Conservation (phyloP, 2,329 filamentous ascomycete genomes). For the Pleochaeta shiraiana region DNA sequence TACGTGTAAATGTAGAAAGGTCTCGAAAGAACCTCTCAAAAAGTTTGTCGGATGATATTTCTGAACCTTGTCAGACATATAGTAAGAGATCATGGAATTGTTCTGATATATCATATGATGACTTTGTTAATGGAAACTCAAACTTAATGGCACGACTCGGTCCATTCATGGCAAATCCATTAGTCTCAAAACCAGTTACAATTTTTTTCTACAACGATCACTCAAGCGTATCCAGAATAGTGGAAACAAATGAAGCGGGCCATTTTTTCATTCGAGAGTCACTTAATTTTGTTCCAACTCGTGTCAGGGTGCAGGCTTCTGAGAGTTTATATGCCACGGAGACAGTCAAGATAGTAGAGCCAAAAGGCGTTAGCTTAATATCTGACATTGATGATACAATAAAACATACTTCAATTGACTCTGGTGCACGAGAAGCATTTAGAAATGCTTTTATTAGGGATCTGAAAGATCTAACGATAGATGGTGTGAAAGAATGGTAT, state of each 20-base stretch:
- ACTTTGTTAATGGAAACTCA: constrained; percentile 59
- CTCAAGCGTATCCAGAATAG: constrained; percentile 61
- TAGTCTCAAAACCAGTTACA: constrained; percentile 58
- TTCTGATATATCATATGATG: constrained; percentile 47
- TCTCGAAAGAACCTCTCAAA: constrained; percentile 9
- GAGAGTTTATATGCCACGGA: constrained; percentile 68
- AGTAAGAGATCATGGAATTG: constrained; percentile 23
- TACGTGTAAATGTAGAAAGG: constrained; percentile 12
- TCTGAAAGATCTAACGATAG: constrained; percentile 56
- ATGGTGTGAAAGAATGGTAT: constrained; percentile 86
- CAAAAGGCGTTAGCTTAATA: constrained; percentile 70
- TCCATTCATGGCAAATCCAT: constrained; percentile 74
- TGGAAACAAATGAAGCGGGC: constrained; percentile 69
- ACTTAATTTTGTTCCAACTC: constrained; percentile 75
- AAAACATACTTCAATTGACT: constrained; percentile 79
- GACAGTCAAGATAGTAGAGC: constrained; percentile 54
- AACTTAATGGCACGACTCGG: constrained; percentile 73
- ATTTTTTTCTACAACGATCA: constrained; percentile 87
- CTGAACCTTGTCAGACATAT: constrained; percentile 20
- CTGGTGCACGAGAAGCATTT: constrained; percentile 83
- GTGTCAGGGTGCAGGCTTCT: constrained; percentile 69
- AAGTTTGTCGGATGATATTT: constrained; percentile 13
- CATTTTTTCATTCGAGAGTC: constrained; percentile 68
- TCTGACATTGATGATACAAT: constrained; percentile 97
- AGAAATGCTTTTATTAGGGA: constrained; percentile 89